Base-by-base conservation (phyloP, 176 grass and related monocot species). In the Pontederia crassipes region DNA sequence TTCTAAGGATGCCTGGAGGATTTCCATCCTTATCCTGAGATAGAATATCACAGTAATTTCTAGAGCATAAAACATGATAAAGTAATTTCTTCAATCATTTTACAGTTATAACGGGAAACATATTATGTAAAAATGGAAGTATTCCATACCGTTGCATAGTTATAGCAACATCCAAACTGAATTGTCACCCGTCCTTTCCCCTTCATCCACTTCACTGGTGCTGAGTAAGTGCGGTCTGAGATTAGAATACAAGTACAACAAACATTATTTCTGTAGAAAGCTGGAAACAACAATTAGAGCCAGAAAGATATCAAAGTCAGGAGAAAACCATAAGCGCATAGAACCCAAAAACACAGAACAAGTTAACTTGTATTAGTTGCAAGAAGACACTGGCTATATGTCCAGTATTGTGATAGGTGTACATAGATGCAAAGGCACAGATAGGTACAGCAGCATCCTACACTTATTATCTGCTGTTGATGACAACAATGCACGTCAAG, bases 21-120 rank as follows among this genome's bases (percentile, higher is more conserved):
- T 95, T 95, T 77, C 85, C 89, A 45, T 89, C 75, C 65, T 82
- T 95, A 74, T 95, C 89, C 89, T 95, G 76, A 48, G 67, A 89
- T 71, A 45, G 75, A 40, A 78, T 24, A 72, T 45, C 14, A 54
- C 14, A 54, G 48, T 56, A 27, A 69, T 55, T 69, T 68, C 15
- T 24, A 24, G 20, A 24, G 20, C 55, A 47, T 20, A 57, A 11
- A 29, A 69, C 53, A 17, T 56, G 20, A 47, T 13, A 47, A 71
- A 47, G 49, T 28, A 71, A 40, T 40, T 3, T 7, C 32, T 40
- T 40, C 6, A 40, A 40, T 40, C 32, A 3, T 40, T 40, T 40
- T 40, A 4, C 32, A 40, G 32, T 40, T 40, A 40, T 7, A 24
- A 24, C 20, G 20, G 20, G 10, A 51, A 51, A 3, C 12, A 27